These are phyloP conservation scores for Ophiosphaerella korrae DNA, from an alignment of 2,329 filamentous ascomycete genomes.

Conservation along the genomic window DNA sequence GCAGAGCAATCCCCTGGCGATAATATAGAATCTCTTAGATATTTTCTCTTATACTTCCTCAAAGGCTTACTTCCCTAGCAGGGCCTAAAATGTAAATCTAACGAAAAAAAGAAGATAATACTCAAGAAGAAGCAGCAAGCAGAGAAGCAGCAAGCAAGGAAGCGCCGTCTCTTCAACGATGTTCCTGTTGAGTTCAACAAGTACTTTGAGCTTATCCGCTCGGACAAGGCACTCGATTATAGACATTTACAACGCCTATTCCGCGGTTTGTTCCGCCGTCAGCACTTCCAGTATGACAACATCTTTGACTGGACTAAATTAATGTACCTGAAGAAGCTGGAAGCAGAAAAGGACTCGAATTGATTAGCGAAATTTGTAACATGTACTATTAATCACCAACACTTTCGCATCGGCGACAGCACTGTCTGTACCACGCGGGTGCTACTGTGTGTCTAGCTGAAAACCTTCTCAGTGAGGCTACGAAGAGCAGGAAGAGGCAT, in stretches of 20 bases:
- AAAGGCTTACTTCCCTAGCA: slow-evolving; percentile 33
- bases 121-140: slow-evolving; percentile 12
- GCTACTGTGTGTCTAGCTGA: too few relatives aligned
- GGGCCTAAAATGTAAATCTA: slow-evolving; percentile 17
- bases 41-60: slow-evolving; percentile 33
- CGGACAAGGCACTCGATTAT: slow-evolving; percentile 13
- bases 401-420: background rate
- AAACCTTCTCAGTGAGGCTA: too few relatives aligned
- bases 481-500: too few relatives aligned
- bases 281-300: slow-evolving; percentile 17
- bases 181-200: slow-evolving; percentile 15
- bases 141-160: background rate
- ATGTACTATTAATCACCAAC: background rate
- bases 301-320: slow-evolving; percentile 22
- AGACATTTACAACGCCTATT: slow-evolving; percentile 15
- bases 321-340: slow-evolving; percentile 9
- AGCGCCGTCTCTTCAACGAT: background rate
- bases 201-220: slow-evolving; percentile 13
- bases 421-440: too few relatives aligned
- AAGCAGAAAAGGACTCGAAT: background rate
- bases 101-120: slow-evolving; percentile 20
- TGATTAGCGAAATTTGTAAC: background rate
- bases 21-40: slow-evolving; percentile 35
- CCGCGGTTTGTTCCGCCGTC: slow-evolving; percentile 13
- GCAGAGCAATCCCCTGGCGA: slow-evolving; percentile 31